phyloP scores from a whole-genome alignment of 2,329 filamentous ascomycete species.

The Microthyrium microscopicum region DNA sequence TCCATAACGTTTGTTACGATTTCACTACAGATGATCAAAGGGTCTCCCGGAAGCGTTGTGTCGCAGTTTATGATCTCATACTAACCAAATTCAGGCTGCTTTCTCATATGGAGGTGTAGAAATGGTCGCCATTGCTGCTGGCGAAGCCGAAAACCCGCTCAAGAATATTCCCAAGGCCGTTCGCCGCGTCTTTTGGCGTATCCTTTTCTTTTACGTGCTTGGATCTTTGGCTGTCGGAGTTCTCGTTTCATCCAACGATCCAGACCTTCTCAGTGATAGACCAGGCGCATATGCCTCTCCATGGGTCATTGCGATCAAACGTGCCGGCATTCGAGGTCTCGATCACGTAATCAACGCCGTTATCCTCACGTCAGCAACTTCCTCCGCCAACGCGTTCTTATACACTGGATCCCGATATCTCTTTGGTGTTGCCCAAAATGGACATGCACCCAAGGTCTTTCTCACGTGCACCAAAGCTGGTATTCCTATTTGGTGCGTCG shows the following conservation, averaged over 20 bases:
- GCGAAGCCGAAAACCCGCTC: constrained; percentile 56
- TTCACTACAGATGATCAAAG: neutral
- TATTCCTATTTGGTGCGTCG: constrained; percentile 25
- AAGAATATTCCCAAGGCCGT: constrained; percentile 59
- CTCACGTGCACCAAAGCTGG: constrained; percentile 29
- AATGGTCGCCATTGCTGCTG: constrained; percentile 67
- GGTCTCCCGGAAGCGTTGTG: constrained; percentile 3
- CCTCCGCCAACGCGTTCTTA: constrained; percentile 51
- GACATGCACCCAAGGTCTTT: constrained; percentile 35
- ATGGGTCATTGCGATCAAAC: constrained; percentile 42
- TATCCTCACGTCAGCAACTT: constrained; percentile 51
- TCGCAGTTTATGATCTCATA: too few species aligned
- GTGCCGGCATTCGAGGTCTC: constrained; percentile 47
- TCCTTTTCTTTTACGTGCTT: constrained; percentile 50
- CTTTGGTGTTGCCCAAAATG: constrained; percentile 31
- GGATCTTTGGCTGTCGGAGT: constrained; percentile 52
- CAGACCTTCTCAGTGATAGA: constrained; percentile 20
- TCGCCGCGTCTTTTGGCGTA: constrained; percentile 58
- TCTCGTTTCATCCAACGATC: constrained; percentile 46
- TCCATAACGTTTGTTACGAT: neutral
- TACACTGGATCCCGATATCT: constrained; percentile 36
- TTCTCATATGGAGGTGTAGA: constrained; percentile 58
- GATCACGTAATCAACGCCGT: constrained; percentile 62
- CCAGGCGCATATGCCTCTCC: constrained; percentile 36
- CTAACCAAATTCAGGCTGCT: too few species aligned